phyloP scores from a whole-genome alignment of 176 grass and related monocot species.

The Zoysia pacifica region DNA sequence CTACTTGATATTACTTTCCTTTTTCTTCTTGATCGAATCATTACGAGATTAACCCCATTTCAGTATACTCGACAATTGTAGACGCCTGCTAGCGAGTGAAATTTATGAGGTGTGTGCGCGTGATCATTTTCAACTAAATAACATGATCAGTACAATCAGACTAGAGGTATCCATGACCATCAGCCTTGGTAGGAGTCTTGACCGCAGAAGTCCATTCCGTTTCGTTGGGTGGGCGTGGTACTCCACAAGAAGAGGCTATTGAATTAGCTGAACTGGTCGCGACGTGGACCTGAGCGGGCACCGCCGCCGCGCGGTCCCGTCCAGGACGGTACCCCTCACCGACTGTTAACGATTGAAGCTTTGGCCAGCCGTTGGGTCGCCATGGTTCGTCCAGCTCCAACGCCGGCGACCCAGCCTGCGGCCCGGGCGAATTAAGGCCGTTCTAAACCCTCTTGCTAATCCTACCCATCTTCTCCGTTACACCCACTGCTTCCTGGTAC shows the following conservation, averaged over 20 bases:
- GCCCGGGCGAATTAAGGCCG: too few species aligned
- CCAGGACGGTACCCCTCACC: conserved; percentile 35
- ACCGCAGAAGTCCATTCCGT: not conserved
- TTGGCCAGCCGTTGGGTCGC: not conserved
- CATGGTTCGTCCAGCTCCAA: not conserved
- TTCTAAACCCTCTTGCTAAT: not conserved
- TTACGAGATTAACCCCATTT: not conserved
- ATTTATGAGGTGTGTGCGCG: not conserved
- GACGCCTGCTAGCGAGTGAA: too few species aligned
- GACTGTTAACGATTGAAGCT: conserved; percentile 26
- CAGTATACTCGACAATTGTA: not conserved
- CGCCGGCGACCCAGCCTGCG: not conserved
- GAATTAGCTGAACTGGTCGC: conserved; percentile 29
- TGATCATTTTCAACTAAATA: not conserved
- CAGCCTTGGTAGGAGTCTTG: not conserved
- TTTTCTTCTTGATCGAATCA: too few species aligned
- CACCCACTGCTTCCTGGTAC: too few species aligned
- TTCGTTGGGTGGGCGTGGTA: not conserved
- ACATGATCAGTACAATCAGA: not conserved
- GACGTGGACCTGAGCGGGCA: not conserved
- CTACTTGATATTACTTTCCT: too few species aligned
- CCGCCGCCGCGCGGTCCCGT: not conserved
- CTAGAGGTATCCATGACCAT: not conserved
- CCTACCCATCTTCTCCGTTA: not conserved
- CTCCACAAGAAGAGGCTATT: conserved; percentile 37